Evolutionary conservation across 2,329 filamentous ascomycete species (phyloP).

Genomic region (Colletotrichum lentis): DNA sequence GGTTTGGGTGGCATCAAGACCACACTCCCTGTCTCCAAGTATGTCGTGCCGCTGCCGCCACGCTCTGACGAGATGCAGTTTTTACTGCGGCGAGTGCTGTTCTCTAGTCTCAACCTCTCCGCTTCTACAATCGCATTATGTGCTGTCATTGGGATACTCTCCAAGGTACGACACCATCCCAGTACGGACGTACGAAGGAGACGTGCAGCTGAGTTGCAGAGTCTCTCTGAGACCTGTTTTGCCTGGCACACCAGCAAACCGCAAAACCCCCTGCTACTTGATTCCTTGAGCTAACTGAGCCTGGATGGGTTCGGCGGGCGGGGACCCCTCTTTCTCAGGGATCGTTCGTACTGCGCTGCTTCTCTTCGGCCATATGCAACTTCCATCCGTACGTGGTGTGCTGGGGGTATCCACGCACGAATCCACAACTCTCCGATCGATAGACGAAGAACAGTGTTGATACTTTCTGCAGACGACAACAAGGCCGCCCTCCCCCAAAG

Average conservation of each 20-base stretch:
- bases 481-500: not conserved
- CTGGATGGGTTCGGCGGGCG: slow-evolving; percentile 7
- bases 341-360: not conserved
- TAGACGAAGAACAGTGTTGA: slow-evolving; percentile 23
- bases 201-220: slow-evolving; percentile 34
- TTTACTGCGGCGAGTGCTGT: not conserved
- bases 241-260: slow-evolving; percentile 3
- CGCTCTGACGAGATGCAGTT: not conserved
- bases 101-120: not conserved
- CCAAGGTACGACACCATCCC: not conserved
- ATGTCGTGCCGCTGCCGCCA: slow-evolving; percentile 26
- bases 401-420: not conserved
- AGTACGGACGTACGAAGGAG: slow-evolving; percentile 33
- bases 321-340: slow-evolving; percentile 1
- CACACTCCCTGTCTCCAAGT: slow-evolving; percentile 8
- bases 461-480: not conserved
- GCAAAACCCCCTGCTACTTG: slow-evolving; percentile 6
- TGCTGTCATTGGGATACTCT: slow-evolving; percentile 18
- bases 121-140: not conserved
- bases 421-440: slow-evolving; percentile 29
- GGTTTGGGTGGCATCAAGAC: slow-evolving; percentile 23
- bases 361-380: not conserved
- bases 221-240: slow-evolving; percentile 30
- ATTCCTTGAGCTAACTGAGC: not conserved
- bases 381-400: not conserved